phyloP scores from a whole-genome alignment of 495 filamentous ascomycete genomes.

The Hamigera avellanea region DNA sequence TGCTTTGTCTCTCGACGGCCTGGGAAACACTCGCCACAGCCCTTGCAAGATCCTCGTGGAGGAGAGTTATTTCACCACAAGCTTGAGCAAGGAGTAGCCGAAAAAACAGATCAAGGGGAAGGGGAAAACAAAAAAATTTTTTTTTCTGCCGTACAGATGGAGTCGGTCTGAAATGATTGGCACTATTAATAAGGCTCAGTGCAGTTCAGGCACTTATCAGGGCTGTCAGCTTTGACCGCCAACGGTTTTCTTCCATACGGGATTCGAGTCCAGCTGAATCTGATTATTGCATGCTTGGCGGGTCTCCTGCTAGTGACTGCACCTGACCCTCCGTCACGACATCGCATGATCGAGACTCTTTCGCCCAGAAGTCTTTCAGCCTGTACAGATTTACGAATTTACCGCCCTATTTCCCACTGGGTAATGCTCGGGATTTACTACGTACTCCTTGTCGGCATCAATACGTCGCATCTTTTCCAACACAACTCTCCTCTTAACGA shows the following conservation, averaged over 20 bases:
- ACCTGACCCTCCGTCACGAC: constrained; percentile 6
- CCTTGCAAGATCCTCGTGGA: background rate
- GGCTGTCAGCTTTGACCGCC: no score
- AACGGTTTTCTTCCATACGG: no score
- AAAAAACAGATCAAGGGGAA: no score
- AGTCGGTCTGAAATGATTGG: no score
- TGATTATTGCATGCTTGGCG: no score
- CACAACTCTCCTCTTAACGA: background rate
- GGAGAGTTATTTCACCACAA: background rate
- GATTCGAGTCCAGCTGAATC: background rate
- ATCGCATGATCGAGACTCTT: constrained; percentile 7
- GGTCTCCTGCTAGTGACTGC: no score
- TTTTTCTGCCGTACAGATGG: no score
- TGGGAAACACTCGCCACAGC: background rate
- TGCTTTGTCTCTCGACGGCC: no score
- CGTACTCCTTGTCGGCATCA: background rate
- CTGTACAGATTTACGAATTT: background rate
- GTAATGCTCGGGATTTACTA: background rate
- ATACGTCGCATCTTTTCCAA: background rate
- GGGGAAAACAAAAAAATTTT: no score
- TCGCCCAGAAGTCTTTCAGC: background rate
- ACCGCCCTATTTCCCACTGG: background rate
- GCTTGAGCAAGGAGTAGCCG: no score
- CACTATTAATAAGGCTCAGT: no score
- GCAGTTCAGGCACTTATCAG: no score